Evolutionary conservation across 148 eudicot genomes (phyloP).

Genomic region (Cornus suecica): DNA sequence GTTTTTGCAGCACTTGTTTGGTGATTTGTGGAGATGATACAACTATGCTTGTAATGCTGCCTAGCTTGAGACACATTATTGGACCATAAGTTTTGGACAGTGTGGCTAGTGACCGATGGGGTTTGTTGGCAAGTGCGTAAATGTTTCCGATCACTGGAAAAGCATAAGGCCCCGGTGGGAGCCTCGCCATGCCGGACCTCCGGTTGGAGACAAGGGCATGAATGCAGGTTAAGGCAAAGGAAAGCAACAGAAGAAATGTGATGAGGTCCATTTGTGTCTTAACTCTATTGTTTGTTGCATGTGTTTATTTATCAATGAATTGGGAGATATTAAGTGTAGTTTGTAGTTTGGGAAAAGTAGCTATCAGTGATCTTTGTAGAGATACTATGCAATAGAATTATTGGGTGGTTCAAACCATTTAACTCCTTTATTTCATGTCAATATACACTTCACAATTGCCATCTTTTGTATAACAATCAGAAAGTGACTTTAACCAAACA

Average conservation of each 20-base stretch:
- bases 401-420: too few relatives aligned
- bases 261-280: not conserved
- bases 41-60: conserved; percentile 31
- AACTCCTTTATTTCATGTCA: too few relatives aligned
- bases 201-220: not conserved
- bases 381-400: too few relatives aligned
- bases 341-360: too few relatives aligned
- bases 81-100: conserved; percentile 41
- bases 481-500: too few relatives aligned
- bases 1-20: conserved; percentile 17
- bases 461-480: too few relatives aligned
- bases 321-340: too few relatives aligned
- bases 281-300: too few relatives aligned
- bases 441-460: too few relatives aligned
- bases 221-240: not conserved
- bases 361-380: too few relatives aligned
- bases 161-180: conserved; percentile 50
- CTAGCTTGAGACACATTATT: conserved; percentile 45
- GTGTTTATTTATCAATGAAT: too few relatives aligned
- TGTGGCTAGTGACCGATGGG: conserved; percentile 32
- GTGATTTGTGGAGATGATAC: conserved; percentile 36
- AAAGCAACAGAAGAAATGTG: not conserved
- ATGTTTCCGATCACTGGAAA: conserved; percentile 48
- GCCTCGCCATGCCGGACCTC: conserved; percentile 7
- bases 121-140: conserved; percentile 29